These are phyloP conservation scores for Phytophthora tentaculata DNA, from an alignment of 352 stramenopile genomes.

Conservation along the genomic window DNA sequence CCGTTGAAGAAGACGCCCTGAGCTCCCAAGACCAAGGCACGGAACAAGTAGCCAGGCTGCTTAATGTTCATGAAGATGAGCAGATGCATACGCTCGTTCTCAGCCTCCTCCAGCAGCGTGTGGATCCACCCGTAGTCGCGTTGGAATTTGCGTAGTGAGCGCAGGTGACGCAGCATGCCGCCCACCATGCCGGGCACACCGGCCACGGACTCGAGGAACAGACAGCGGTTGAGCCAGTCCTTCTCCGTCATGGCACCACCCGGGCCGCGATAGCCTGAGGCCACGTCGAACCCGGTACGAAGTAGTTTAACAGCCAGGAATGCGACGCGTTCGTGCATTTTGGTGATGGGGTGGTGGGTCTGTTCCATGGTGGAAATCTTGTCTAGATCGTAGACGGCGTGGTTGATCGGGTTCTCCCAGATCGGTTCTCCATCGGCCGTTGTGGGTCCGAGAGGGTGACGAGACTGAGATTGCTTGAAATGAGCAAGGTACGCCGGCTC, in stretches of 20 bases:
- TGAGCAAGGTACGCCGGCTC: slow-evolving; percentile 23
- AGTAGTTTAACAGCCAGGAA: slow-evolving; percentile 47
- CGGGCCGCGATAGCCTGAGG: slow-evolving; percentile 54
- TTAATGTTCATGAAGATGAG: slow-evolving; percentile 92
- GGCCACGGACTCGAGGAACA: slow-evolving; percentile 83
- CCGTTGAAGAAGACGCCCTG: slow-evolving; percentile 88
- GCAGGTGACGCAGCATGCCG: slow-evolving; percentile 77
- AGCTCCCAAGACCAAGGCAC: slow-evolving; percentile 71
- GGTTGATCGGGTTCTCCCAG: slow-evolving; percentile 53
- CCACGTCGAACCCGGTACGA: slow-evolving; percentile 54
- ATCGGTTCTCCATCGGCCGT: slow-evolving; percentile 26
- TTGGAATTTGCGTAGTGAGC: slow-evolving; percentile 76
- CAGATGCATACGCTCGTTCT: slow-evolving; percentile 95
- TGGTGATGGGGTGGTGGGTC: slow-evolving; percentile 44
- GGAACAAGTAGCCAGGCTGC: slow-evolving; percentile 76
- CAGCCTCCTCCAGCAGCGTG: slow-evolving; percentile 90
- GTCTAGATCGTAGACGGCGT: slow-evolving; percentile 48
- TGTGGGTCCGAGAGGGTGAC: slow-evolving; percentile 1
- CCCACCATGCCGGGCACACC: slow-evolving; percentile 78
- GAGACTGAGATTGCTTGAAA: slow-evolving; percentile 23
- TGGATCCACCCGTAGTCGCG: slow-evolving; percentile 69
- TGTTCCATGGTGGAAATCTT: slow-evolving; percentile 44
- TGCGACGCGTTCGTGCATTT: slow-evolving; percentile 48
- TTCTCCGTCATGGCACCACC: slow-evolving; percentile 59
- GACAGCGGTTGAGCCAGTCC: slow-evolving; percentile 70